A percentile compares a stretch with the other conserved stretches of the same genome.
phyloP scores from a whole-genome alignment of 192 early-diverging fungal species.

The Geranomyces variabilis region DNA sequence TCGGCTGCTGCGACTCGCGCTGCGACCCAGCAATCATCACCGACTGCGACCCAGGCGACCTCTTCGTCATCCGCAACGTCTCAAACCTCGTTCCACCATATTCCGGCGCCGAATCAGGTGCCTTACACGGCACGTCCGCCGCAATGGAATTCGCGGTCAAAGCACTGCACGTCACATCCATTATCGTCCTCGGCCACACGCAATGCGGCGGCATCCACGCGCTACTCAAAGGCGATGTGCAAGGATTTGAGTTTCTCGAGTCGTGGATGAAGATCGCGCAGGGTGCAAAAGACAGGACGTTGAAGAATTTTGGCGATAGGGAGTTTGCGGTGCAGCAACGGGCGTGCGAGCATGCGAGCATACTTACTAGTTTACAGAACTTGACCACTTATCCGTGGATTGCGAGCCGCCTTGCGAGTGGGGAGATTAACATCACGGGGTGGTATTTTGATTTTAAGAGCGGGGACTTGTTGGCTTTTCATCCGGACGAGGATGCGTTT shows the following conservation, averaged over 20 bases:
- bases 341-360: constrained; percentile 49
- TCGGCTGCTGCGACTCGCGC: constrained; percentile 53
- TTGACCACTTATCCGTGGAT: constrained; percentile 50
- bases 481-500: constrained; percentile 42
- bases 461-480: constrained; percentile 45
- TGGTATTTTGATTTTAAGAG: constrained; percentile 56
- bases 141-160: constrained; percentile 54
- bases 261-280: constrained; percentile 52
- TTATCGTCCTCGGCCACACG: constrained; percentile 51
- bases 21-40: constrained; percentile 57
- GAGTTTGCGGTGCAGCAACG: constrained; percentile 33
- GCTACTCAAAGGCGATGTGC: constrained; percentile 35
- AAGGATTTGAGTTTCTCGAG: constrained; percentile 45
- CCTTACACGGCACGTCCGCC: constrained; percentile 45
- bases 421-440: constrained; percentile 45
- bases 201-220: constrained; percentile 50
- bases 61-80: constrained; percentile 54
- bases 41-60: constrained; percentile 53
- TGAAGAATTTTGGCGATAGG: constrained; percentile 36
- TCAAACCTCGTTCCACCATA: constrained; percentile 53
- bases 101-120: constrained; percentile 25
- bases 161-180: constrained; percentile 46
- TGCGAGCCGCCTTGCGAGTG: constrained; percentile 29
- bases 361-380: constrained; percentile 48
- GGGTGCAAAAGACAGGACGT: constrained; percentile 40